A percentile compares a stretch with the other conserved stretches of the same genome.
Conservation (phyloP, 2,329 filamentous ascomycete genomes). For the Cercospora sp. region DNA sequence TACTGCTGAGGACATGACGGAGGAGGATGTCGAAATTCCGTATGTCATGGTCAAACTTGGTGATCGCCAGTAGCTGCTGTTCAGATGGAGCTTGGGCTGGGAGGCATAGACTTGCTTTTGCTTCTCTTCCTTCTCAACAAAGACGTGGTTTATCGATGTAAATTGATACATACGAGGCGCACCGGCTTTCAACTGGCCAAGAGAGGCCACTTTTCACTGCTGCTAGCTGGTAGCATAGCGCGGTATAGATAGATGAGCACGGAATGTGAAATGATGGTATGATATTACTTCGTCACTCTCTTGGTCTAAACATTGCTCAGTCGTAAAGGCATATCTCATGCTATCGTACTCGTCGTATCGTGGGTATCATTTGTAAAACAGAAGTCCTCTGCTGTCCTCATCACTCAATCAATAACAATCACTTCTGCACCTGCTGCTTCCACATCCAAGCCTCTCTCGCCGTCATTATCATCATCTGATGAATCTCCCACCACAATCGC, state of each 20-base stretch:
- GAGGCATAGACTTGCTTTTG: background rate
- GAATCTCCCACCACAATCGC: background rate
- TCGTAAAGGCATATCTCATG: background rate
- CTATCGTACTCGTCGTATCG: background rate
- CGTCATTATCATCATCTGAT: background rate
- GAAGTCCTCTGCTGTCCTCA: background rate
- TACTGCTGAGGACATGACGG: conserved; percentile 82
- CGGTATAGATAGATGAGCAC: background rate
- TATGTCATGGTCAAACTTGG: conserved; percentile 85
- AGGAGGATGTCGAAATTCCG: conserved; percentile 94
- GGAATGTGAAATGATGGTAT: background rate
- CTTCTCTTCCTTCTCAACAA: background rate
- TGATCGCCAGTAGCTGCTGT: conserved; percentile 39
- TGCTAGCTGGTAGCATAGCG: background rate
- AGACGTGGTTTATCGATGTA: background rate
- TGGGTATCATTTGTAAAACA: background rate
- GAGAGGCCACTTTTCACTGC: background rate
- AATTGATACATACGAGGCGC: background rate
- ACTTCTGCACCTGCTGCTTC: background rate
- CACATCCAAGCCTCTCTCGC: background rate
- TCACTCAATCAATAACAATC: background rate
- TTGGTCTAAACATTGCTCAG: background rate
- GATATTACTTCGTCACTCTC: background rate
- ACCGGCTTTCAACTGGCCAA: background rate
- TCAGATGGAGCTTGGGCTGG: background rate